phyloP scores from a whole-genome alignment of 495 filamentous ascomycete species.

The Astrothelium subdiscretum region DNA sequence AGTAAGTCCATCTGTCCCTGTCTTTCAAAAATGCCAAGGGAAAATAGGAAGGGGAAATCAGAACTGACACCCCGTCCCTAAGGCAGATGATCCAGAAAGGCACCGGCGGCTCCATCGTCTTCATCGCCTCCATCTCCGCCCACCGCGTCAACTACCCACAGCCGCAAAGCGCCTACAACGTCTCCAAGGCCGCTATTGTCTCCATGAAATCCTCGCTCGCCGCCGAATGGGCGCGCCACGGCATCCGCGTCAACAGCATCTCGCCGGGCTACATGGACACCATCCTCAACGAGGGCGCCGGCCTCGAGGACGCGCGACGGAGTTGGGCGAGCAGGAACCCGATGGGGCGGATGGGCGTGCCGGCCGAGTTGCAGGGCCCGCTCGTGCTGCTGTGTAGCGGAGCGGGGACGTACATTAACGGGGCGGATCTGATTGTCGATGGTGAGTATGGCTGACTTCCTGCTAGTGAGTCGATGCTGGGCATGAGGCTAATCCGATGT shows the following conservation, averaged over 20 bases:
- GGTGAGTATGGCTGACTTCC: too few species aligned
- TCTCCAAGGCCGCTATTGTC: slow-evolving; percentile 52
- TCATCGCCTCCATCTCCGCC: slow-evolving; percentile 57
- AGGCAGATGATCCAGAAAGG: slow-evolving; percentile 23
- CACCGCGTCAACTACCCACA: slow-evolving; percentile 58
- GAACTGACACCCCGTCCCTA: slow-evolving; percentile 9
- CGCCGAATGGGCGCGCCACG: slow-evolving; percentile 51
- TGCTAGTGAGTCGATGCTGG: neutral
- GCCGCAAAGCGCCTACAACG: slow-evolving; percentile 59
- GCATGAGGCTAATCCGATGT: neutral
- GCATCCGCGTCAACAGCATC: slow-evolving; percentile 59
- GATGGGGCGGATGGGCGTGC: slow-evolving; percentile 55
- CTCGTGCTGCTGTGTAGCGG: slow-evolving; percentile 51
- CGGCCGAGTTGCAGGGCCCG: slow-evolving; percentile 54
- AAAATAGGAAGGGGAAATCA: too few species aligned
- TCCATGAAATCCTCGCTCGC: slow-evolving; percentile 49
- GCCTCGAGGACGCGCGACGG: slow-evolving; percentile 39
- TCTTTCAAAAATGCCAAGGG: too few species aligned
- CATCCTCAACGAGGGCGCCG: slow-evolving; percentile 57
- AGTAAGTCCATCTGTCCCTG: slow-evolving; percentile 20
- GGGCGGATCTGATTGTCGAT: slow-evolving; percentile 48
- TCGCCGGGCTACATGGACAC: slow-evolving; percentile 75
- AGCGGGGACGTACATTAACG: slow-evolving; percentile 59
- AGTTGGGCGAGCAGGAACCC: slow-evolving; percentile 54
- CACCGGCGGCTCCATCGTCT: slow-evolving; percentile 50